Evolutionary conservation across 139 green algal species (phyloP).

Genomic region (Coccomyxa sp.): DNA sequence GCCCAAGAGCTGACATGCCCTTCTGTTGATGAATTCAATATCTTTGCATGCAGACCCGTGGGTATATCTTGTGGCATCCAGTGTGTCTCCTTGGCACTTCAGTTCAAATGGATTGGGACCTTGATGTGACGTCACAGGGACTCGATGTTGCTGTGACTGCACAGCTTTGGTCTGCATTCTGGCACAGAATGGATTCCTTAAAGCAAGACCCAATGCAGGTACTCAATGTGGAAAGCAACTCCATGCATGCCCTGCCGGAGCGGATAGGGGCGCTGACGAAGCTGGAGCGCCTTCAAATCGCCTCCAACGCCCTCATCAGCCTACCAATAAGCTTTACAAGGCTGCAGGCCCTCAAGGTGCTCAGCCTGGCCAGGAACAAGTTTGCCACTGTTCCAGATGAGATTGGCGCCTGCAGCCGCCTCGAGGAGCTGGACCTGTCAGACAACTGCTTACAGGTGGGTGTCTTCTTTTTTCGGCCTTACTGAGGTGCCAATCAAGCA

Average conservation of each 20-base stretch:
- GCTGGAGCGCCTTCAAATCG: constrained; percentile 28
- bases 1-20: background rate
- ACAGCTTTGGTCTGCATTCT: too few relatives aligned
- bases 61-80: too few relatives aligned
- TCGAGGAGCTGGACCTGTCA: background rate
- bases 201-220: too few relatives aligned
- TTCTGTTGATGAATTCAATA: background rate
- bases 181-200: too few relatives aligned
- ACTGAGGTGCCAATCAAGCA: too few relatives aligned
- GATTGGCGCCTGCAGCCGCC: background rate
- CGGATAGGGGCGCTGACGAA: constrained; percentile 1
- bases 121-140: too few relatives aligned
- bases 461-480: too few relatives aligned
- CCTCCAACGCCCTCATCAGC: constrained; percentile 25
- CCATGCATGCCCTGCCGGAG: constrained; percentile 12
- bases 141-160: background rate
- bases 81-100: too few relatives aligned
- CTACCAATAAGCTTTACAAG: constrained; percentile 9
- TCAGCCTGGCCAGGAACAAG: background rate
- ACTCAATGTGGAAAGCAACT: constrained; percentile 28
- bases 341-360: constrained; percentile 17
- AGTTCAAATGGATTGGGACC: too few relatives aligned
- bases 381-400: background rate
- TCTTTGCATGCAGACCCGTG: too few relatives aligned
- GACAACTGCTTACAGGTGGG: background rate